phyloP scores from a whole-genome alignment of 306 rosid species.

The Luffa acutangula region DNA sequence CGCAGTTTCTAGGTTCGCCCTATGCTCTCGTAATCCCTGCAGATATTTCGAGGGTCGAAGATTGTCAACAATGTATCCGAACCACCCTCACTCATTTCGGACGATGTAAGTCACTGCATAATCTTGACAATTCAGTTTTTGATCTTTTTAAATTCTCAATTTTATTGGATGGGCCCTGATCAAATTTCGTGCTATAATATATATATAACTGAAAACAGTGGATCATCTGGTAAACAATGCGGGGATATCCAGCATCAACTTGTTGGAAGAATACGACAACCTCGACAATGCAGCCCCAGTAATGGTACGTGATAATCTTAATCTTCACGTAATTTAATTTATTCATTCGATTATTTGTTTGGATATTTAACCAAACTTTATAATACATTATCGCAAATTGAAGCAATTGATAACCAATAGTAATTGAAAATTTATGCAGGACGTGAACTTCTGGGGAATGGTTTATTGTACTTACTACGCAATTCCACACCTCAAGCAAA shows the following conservation, averaged over 20 bases:
- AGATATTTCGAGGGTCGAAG: slow-evolving; percentile 44
- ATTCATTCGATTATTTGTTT: background rate
- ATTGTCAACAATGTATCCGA: slow-evolving; percentile 41
- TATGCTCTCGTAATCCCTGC: slow-evolving; percentile 40
- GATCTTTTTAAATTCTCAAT: too few species aligned
- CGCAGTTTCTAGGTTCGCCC: slow-evolving; percentile 36
- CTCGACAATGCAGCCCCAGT: background rate
- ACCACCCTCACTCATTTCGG: slow-evolving; percentile 41
- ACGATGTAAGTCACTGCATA: slow-evolving; percentile 15
- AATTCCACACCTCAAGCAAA: slow-evolving; percentile 38
- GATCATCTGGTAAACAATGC: slow-evolving; percentile 72
- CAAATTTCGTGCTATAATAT: too few species aligned
- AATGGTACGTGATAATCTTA: background rate
- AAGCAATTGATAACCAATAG: background rate
- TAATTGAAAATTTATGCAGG: slow-evolving; percentile 18
- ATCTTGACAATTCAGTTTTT: too few species aligned
- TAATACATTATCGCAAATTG: too few species aligned
- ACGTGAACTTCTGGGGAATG: slow-evolving; percentile 58
- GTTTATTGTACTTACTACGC: slow-evolving; percentile 40
- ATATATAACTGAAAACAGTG: slow-evolving; percentile 14
- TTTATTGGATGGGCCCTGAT: too few species aligned
- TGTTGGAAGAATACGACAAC: slow-evolving; percentile 30
- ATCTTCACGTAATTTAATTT: background rate
- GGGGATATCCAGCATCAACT: slow-evolving; percentile 27
- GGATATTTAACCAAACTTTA: too few species aligned